Evolutionary conservation across 768 basidiomycete species (phyloP).

Genomic region (Russula sp.): DNA sequence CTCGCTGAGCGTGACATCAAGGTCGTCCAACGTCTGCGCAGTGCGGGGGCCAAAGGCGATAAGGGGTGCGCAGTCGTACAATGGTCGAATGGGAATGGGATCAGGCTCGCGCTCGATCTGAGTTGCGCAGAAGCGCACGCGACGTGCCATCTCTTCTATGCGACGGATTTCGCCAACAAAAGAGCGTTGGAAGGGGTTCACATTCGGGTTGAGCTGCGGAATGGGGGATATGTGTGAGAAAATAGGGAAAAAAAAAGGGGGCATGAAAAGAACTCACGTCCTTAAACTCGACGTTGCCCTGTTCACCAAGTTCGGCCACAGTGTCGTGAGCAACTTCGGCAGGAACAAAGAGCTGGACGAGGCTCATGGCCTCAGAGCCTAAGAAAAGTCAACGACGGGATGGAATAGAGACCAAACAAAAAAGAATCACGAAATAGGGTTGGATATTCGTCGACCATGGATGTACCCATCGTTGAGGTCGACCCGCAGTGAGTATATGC

Average conservation of each 20-base stretch:
- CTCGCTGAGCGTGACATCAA: conserved; percentile 82
- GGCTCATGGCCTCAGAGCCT: conserved; percentile 98
- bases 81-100: conserved; percentile 74
- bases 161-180: conserved; percentile 95
- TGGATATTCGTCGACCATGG: conserved; percentile 65
- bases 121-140: conserved; percentile 81
- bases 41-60: conserved; percentile 89
- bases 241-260: background rate
- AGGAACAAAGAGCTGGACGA: conserved; percentile 95
- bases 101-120: conserved; percentile 89
- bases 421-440: conserved; percentile 70
- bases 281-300: conserved; percentile 95
- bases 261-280: conserved; percentile 57
- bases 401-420: background rate
- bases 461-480: conserved; percentile 33
- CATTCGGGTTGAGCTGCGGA: conserved; percentile 80
- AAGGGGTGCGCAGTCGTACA: conserved; percentile 82
- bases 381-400: conserved; percentile 17
- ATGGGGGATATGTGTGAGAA: background rate
- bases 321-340: conserved; percentile 98
- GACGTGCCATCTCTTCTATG: conserved; percentile 94
- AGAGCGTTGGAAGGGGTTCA: conserved; percentile 97
- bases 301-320: conserved; percentile 90
- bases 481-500: background rate
- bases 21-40: conserved; percentile 89